Base-by-base conservation (phyloP, 2,329 filamentous ascomycete genomes). In the Grosmannia huntii region DNA sequence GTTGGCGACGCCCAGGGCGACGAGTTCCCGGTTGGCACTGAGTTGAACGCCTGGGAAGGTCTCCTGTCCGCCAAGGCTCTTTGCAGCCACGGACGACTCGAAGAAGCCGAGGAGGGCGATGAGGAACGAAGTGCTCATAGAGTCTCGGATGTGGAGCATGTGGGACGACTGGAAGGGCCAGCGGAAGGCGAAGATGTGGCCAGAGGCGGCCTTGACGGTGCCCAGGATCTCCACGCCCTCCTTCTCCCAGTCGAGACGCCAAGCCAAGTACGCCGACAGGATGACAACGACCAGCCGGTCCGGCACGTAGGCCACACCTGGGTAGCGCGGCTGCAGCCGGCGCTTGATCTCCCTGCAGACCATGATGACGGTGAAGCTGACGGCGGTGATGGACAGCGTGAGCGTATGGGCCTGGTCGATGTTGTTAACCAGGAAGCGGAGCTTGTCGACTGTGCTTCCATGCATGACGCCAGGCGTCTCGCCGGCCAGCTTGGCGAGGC, bases 41-140 rank as follows among this genome's bases (percentile, higher is more conserved):
- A 96, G 77, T 56, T 87, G 82, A 68, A 96, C 89, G 36, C 84
- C 87, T 60, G 88, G 81, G 36, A 96, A 85, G 11, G 82, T 82
- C 62, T 86, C 82, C 55, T 76, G 76, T 49, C 82, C 81, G 7
- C 87, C 87, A 3, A 99, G 75, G 62, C 89, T 92, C 72, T 97
- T 97, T 41, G 94, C 94, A 1, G 94, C 94, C 14, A 99, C 90
- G 0, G 90, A 96, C 3, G 90, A 96, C 71, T 99, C 94, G 66
- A 99, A 99, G 72, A 99, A 99, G n/a, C 94, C 94, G 0, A 99
- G 83, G 27, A 99, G 78, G 0, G 91, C 90, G 63, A 99, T 96
- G 57, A 97, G 78, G 67, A 99, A 96, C 0, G 90, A 87, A 0
- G 94, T 97, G 56, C 89, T 86, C 79, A 97, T 87, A 44, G 90